Percentiles rank a stretch among this genome's conserved stretches.
phyloP scores from a whole-genome alignment of 192 early-diverging fungal genomes.

The Linnemannia elongata region DNA sequence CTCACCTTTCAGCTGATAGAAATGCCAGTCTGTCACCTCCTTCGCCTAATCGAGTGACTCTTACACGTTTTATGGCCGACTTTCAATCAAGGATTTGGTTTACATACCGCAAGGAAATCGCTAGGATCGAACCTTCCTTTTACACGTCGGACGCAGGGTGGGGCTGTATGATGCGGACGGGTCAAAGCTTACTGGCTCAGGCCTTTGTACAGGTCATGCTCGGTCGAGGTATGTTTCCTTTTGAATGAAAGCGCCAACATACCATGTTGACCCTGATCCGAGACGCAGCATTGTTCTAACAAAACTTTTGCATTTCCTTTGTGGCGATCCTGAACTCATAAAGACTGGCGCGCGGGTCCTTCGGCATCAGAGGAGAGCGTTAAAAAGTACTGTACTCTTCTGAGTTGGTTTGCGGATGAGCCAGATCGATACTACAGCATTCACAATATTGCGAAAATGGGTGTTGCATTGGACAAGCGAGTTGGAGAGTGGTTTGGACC shows the following conservation, averaged over 20 bases:
- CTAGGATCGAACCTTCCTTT: constrained; percentile 56
- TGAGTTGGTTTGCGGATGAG: constrained; percentile 59
- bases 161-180: constrained; percentile 64
- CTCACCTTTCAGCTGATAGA: background rate
- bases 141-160: constrained; percentile 61
- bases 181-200: constrained; percentile 59
- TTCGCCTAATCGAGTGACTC: constrained; percentile 25
- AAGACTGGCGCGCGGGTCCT: constrained; percentile 48
- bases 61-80: constrained; percentile 51
- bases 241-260: background rate
- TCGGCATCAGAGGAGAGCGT: constrained; percentile 6
- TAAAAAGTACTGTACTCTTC: constrained; percentile 37
- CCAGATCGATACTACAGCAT: constrained; percentile 61
- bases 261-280: background rate
- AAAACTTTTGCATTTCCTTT: background rate
- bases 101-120: constrained; percentile 59
- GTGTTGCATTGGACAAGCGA: constrained; percentile 53
- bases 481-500: constrained; percentile 63
- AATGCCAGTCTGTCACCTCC: background rate
- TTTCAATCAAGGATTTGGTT: constrained; percentile 59
- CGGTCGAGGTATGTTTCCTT: constrained; percentile 49
- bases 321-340: background rate
- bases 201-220: constrained; percentile 54
- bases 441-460: constrained; percentile 55
- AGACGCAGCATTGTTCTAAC: background rate